Base-by-base conservation (phyloP, 1,284 basidiomycete genomes). In the Rhodotorula sp. region DNA sequence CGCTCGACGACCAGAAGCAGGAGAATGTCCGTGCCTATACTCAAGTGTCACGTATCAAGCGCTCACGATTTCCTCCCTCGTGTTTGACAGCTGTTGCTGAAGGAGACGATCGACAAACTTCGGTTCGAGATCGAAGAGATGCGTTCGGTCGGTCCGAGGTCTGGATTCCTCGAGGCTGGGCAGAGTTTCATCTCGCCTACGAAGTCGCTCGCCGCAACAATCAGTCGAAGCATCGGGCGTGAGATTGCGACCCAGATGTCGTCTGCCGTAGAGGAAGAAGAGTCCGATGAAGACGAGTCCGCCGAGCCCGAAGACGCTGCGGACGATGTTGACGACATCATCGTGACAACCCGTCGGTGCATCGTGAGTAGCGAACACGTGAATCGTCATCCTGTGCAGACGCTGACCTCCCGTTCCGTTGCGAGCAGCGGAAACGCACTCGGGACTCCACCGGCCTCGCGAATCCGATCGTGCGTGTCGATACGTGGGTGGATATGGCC, bases 91-190 rank as follows among this genome's bases (percentile, higher is more conserved):
- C 72, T 73, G 73, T 82, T 91, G 79, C 84, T 95, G 72, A 94
- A 93, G 79, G 93, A 95, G 83, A 95, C 93, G 0, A 95, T 95
- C 76, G 92, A 95, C 79, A 86, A 92, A 48, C 87, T 95, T 85
- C 85, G 90, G 48, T 93, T 89, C 76, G 93, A 95, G 77, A 87
- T 95, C 84, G 93, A 95, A 76, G 92, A 94, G 81, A 86, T 94
- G 83, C 85, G 91, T 59, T 76, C 78, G 1, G 86, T 72, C 15
- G 77, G 70, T 26, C 76, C 81, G 72, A 86, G 83, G 68, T 78
- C 80, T 10, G 80, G 82, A 38, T 80, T 82, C 60, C 81, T 79
- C 67, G 80, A 80, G 18, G 79, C 81, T 60, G 21, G 19, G 15
- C 31, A 48, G n/a, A 28, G 31, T 23, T 23, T 47, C 18, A 48